Conservation (phyloP, 192 early-diverging fungal genomes). For the Coemansia sp. region DNA sequence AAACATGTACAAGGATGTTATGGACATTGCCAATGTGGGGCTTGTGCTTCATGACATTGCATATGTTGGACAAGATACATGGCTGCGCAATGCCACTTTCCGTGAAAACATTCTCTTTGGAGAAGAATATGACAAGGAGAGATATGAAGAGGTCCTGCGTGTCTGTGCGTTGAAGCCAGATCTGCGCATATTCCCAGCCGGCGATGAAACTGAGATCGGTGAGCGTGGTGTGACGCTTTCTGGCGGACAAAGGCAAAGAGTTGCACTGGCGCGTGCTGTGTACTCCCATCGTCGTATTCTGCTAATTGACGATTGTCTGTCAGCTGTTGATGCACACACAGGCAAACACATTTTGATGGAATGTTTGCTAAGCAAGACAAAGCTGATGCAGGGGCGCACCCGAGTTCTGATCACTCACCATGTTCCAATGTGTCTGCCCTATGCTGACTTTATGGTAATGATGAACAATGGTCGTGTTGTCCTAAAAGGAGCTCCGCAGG, state of each 20-base stretch:
- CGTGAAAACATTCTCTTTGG: constrained; percentile 86
- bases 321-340: constrained; percentile 93
- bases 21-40: constrained; percentile 15
- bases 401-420: constrained; percentile 85
- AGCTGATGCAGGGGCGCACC: constrained; percentile 70
- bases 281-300: constrained; percentile 63
- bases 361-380: constrained; percentile 62
- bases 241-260: constrained; percentile 78
- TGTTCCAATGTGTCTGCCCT: constrained; percentile 61
- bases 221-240: constrained; percentile 79
- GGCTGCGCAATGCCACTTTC: constrained; percentile 72
- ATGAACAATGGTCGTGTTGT: constrained; percentile 63
- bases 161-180: constrained; percentile 82
- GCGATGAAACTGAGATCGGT: constrained; percentile 89
- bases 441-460: constrained; percentile 58
- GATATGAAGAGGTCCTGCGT: constrained; percentile 73
- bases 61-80: constrained; percentile 78
- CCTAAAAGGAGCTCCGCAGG: constrained; percentile 51
- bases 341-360: constrained; percentile 79
- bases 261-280: constrained; percentile 86
- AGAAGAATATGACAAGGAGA: constrained; percentile 63
- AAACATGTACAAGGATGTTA: constrained; percentile 7
- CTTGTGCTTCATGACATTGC: constrained; percentile 61
- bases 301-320: constrained; percentile 81
- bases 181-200: constrained; percentile 77